Evolutionary conservation across 1,284 basidiomycete species (phyloP).

Genomic region (Marasmius sp.): DNA sequence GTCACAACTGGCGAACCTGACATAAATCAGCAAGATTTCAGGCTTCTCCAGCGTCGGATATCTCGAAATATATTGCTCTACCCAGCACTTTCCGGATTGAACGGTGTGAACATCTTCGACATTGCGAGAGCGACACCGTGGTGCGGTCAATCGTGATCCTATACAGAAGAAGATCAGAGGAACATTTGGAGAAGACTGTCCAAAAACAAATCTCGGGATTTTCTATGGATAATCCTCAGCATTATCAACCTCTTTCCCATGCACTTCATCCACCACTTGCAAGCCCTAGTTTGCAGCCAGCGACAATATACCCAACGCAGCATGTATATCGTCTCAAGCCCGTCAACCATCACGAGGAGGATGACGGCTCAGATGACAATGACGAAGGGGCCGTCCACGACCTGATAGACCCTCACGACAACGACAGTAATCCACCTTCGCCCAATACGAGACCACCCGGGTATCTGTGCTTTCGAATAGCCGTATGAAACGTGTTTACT

Average conservation of each 20-base stretch:
- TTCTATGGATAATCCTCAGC: conserved; percentile 71
- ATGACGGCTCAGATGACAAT: conserved; percentile 59
- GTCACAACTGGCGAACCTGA: not conserved
- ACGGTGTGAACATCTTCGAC: not conserved
- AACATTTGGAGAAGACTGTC: not conserved
- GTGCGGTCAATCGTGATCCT: too few species aligned
- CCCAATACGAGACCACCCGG: not conserved
- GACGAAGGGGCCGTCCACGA: conserved; percentile 71
- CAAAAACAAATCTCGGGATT: too few species aligned
- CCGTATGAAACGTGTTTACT: not conserved
- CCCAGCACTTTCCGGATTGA: not conserved
- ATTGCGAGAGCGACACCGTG: not conserved
- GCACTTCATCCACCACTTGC: conserved; percentile 59
- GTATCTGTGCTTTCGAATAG: not conserved
- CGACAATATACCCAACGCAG: conserved; percentile 27
- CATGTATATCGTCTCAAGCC: conserved; percentile 13
- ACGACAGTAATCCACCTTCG: conserved; percentile 18
- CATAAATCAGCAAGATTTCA: not conserved
- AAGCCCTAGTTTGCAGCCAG: conserved; percentile 32
- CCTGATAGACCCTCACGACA: conserved; percentile 43
- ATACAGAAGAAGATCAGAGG: not conserved
- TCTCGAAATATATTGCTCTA: not conserved
- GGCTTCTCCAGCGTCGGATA: not conserved
- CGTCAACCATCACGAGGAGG: conserved; percentile 46
- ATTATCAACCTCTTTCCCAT: conserved; percentile 77